phyloP scores from a whole-genome alignment of 768 basidiomycete genomes.

The Strobilomyces dryophilus region DNA sequence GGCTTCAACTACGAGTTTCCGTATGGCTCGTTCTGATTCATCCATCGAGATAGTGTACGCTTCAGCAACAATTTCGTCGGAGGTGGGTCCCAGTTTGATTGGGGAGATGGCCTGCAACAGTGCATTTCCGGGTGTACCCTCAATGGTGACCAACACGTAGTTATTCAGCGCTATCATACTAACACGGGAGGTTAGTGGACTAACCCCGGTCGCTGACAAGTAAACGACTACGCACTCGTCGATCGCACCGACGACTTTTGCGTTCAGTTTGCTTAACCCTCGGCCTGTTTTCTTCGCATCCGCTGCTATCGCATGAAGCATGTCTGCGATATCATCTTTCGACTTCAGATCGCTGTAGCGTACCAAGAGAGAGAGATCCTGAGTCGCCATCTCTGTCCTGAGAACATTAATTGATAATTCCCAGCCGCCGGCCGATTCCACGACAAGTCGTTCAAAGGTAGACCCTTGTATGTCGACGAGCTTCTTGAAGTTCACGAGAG shows the following conservation, averaged over 20 bases:
- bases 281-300: conserved; percentile 60
- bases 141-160: conserved; percentile 48
- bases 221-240: too few relatives aligned
- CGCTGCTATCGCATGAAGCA: conserved; percentile 49
- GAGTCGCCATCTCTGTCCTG: conserved; percentile 61
- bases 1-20: conserved; percentile 63
- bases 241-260: too few relatives aligned
- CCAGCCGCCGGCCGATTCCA: conserved; percentile 54
- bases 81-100: conserved; percentile 31
- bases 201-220: neutral
- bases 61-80: conserved; percentile 43
- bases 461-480: conserved; percentile 58
- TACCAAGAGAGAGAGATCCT: conserved; percentile 61
- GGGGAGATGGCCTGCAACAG: conserved; percentile 38
- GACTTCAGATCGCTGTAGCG: conserved; percentile 58
- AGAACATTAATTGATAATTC: conserved; percentile 64
- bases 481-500: conserved; percentile 54
- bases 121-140: conserved; percentile 10
- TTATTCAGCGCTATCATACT: conserved; percentile 76
- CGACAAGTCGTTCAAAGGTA: conserved; percentile 59
- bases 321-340: conserved; percentile 51
- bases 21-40: conserved; percentile 47
- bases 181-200: conserved; percentile 1
- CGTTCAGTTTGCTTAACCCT: conserved; percentile 20
- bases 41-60: conserved; percentile 65